These are phyloP conservation scores for Thielaviopsis euricoi DNA, from an alignment of 2,329 filamentous ascomycete genomes.

Conservation along the genomic window DNA sequence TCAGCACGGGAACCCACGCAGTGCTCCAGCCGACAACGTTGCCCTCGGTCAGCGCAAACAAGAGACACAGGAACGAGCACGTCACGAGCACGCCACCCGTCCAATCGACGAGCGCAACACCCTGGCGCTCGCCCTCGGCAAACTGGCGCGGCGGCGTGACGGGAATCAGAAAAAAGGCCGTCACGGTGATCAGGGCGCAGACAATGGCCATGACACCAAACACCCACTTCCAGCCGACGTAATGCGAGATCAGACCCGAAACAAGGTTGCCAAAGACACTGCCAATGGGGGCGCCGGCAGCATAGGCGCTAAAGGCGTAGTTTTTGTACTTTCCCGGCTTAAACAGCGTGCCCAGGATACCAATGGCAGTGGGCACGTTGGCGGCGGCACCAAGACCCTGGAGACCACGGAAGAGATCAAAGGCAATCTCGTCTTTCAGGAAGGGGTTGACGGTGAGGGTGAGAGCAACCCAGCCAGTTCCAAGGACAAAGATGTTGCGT, in stretches of 20 bases:
- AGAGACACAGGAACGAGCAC: conserved; percentile 40
- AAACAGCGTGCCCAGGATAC: conserved; percentile 52
- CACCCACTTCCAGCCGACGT: conserved; percentile 48
- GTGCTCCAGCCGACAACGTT: conserved; percentile 52
- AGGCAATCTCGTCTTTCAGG: conserved; percentile 48
- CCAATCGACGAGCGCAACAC: conserved; percentile 33
- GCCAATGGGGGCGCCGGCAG: conserved; percentile 48
- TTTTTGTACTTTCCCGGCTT: conserved; percentile 52
- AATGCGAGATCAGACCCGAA: conserved; percentile 46
- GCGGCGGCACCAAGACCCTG: conserved; percentile 53
- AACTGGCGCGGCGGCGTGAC: conserved; percentile 22
- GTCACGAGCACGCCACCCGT: conserved; percentile 48
- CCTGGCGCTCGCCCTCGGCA: not conserved
- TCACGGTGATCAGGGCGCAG: conserved; percentile 36
- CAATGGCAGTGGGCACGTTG: conserved; percentile 55
- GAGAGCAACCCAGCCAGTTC: conserved; percentile 45
- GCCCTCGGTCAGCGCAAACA: conserved; percentile 52
- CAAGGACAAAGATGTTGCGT: conserved; percentile 45
- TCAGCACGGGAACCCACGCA: conserved; percentile 43
- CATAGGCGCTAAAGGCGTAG: conserved; percentile 50
- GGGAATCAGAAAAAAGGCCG: conserved; percentile 44
- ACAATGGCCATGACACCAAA: conserved; percentile 49
- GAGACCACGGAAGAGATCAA: conserved; percentile 48
- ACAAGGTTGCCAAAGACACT: conserved; percentile 48
- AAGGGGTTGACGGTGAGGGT: conserved; percentile 46